Evolutionary conservation across 306 rosid species (phyloP), one percentile per base, ranked within the genome.

Genomic region (Dryas drummondii): DNA sequence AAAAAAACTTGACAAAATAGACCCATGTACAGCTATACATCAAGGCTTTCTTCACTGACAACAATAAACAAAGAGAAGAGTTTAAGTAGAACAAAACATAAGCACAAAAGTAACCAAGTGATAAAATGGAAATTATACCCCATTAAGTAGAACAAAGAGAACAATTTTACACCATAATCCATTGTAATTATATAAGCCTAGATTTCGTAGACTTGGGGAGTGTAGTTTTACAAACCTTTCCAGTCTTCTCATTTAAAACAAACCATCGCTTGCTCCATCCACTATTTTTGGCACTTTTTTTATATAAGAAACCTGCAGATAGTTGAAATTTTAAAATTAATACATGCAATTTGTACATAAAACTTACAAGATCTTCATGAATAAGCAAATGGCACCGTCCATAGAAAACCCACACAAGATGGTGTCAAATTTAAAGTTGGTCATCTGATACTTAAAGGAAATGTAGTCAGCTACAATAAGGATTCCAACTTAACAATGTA

Each of bases 221-320:
- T 53, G 76, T 49, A 79, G 26, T 55, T 40, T 52, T 56, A 79
- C 89, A 77, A 54, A 94, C 98, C 98, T 94, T 94, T 75, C 98
- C 98, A 1, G 96, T 88, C 87, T 94, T 94, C 83, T 85, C 97
- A 79, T 94, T 94, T 74, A 94, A 84, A 73, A 92, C 99, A 88
- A 94, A 94, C 99, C 99, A 94, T 72, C 97, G 88, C 81, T 88
- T 84, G 88, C 88, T 92, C 99, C 99, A 94, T 9, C 93, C 99
- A 81, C 84, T 90, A 72, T 91, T 90, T 87, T 94, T 94, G 67
- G 86, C 90, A 83, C 99, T 94, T 87, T 87, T 94, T 89, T 94
- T 94, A 66, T 84, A 81, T 67, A 94, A 65, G 85, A 85, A 94
- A 46, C 99, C 99, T 94, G 84, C 79, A 78, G 45, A 80, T 22